Evolutionary conservation across 441 rosid species (phyloP), one percentile per base, ranked within the genome.

Genomic region (Eruca vesicaria): DNA sequence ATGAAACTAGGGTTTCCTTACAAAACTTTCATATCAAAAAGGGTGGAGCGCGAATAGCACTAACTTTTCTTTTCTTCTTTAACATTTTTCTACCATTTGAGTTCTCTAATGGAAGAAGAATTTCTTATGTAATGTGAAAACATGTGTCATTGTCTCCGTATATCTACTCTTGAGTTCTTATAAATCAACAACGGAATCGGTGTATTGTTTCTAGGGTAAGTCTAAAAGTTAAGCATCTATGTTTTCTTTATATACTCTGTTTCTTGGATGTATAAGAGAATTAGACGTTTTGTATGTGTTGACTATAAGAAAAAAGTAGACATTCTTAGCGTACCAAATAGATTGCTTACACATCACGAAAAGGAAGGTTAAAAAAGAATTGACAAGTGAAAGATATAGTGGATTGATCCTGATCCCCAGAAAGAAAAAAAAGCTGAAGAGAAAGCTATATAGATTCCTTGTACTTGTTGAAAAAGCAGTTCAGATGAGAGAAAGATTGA

Each of bases 31-130:
- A 20, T 28, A 55, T 11, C 32, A 35, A 41, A n/a, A 63, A 35
- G 77, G 63, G 80, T 83, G 88, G 88, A 83, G 87, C 85, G 81
- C 69, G 52, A 79, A 77, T 82, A 86, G 90, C 87, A 83, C 92
- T 73, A 65, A 60, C 67, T 69, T 79, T 81, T 33, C 62, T 53
- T 55, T 16, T 63, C 48, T 52, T 33, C 70, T 32, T 66, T 78
- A 81, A 69, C 71, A 69, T 84, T 80, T 82, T 75, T 77, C 73
- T 66, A 80, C 77, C 75, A 83, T 78, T 71, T 57, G 71, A 23
- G 73, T 55, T 79, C 52, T 81, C 72, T 73, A 69, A 73, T 82
- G 75, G 82, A 73, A 73, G 82, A 73, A 78, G 69, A 73, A 63
- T 73, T 26, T 74, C 56, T n/a, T 57, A 43, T 57, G 58, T 69